Percentiles rank a stretch among this genome's conserved stretches.
These are phyloP conservation scores for Bacterosira constricta DNA, from an alignment of 108 stramenopile species.

Conservation along the genomic window DNA sequence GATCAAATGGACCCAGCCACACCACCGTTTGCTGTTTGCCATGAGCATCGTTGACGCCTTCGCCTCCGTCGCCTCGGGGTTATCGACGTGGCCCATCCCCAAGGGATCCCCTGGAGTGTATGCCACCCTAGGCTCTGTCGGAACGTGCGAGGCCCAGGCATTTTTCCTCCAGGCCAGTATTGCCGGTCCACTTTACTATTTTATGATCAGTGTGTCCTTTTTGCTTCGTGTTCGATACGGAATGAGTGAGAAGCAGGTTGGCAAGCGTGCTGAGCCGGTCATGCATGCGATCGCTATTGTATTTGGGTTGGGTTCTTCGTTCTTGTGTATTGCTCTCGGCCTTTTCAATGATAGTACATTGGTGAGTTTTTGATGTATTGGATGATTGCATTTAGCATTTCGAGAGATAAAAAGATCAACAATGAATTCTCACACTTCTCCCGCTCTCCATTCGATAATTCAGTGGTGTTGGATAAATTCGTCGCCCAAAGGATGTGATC, in stretches of 20 bases:
- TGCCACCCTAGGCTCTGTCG: not conserved
- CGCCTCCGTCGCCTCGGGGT: not conserved
- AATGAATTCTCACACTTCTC: too few relatives aligned
- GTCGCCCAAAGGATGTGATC: slow-evolving; percentile 25
- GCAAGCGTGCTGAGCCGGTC: slow-evolving; percentile 4
- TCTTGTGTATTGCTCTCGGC: slow-evolving; percentile 13
- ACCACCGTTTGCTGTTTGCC: not conserved
- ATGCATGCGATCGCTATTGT: slow-evolving; percentile 25
- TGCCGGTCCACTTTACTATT: slow-evolving; percentile 3
- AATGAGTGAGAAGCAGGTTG: not conserved
- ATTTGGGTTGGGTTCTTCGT: slow-evolving; percentile 30
- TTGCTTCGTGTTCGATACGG: not conserved
- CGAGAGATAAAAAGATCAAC: too few relatives aligned
- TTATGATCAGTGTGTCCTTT: slow-evolving; percentile 8
- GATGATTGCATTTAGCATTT: too few relatives aligned
- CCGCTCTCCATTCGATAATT: too few relatives aligned
- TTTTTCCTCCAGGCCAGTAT: slow-evolving; percentile 17
- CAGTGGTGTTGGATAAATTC: slow-evolving; percentile 30
- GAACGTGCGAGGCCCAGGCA: slow-evolving; percentile 19
- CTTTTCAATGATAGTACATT: too few relatives aligned
- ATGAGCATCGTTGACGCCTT: not conserved
- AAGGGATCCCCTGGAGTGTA: not conserved
- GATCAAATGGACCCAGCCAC: too few relatives aligned
- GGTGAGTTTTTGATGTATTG: too few relatives aligned
- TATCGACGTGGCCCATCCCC: slow-evolving; percentile 22